phyloP scores from a whole-genome alignment of 1,139 yeast genomes.

The Yamadazyma oceani region DNA sequence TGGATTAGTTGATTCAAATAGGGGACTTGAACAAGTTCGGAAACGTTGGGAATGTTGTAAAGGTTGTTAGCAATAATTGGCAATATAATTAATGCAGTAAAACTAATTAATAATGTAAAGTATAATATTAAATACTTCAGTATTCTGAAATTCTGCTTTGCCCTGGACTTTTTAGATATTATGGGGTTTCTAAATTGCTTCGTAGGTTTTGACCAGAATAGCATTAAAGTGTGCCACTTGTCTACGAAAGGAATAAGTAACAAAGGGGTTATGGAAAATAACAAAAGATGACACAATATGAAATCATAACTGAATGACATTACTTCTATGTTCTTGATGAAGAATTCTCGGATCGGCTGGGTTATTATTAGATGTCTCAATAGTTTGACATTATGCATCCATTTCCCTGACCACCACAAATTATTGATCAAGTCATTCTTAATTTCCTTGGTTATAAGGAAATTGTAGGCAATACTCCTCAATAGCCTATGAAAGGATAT shows the following conservation, averaged over 20 bases:
- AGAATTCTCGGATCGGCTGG: constrained; percentile 68
- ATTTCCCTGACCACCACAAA: constrained; percentile 88
- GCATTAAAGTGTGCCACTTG: constrained; percentile 33
- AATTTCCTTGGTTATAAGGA: constrained; percentile 59
- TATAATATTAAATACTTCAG: constrained; percentile 23
- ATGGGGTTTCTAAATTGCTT: constrained; percentile 28
- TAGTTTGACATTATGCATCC: constrained; percentile 52
- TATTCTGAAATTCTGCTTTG: constrained; percentile 18
- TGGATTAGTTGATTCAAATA: constrained; percentile 46
- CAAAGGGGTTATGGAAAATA: constrained; percentile 61
- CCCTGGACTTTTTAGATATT: constrained; percentile 21
- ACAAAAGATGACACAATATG: constrained; percentile 61
- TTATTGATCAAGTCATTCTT: constrained; percentile 54
- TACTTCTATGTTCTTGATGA: constrained; percentile 69
- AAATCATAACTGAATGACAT: constrained; percentile 72
- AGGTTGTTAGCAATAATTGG: constrained; percentile 28
- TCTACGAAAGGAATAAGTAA: constrained; percentile 64
- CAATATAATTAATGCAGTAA: constrained; percentile 20
- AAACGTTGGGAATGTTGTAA: constrained; percentile 17
- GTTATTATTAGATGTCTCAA: constrained; percentile 58
- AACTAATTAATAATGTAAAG: constrained; percentile 16
- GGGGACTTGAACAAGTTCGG: constrained; percentile 11
- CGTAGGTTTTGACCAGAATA: constrained; percentile 39
- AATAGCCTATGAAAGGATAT: constrained; percentile 56
- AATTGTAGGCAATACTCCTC: constrained; percentile 31